Conservation (phyloP, 148 eudicot genomes). For the Rhododendron simsii region DNA sequence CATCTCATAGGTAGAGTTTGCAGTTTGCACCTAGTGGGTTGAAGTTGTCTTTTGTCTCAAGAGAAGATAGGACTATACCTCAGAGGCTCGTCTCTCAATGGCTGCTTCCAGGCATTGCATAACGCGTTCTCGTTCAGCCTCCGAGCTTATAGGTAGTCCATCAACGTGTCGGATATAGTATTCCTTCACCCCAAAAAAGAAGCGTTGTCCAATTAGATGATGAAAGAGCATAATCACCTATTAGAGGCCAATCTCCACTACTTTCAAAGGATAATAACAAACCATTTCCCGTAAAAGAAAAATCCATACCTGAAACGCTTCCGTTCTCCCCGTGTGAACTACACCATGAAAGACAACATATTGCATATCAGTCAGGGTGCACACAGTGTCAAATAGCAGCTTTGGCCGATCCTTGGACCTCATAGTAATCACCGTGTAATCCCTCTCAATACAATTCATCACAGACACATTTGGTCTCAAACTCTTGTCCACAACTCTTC, state of each 20-base stretch:
- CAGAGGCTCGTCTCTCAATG: conserved; percentile 70
- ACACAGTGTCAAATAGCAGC: conserved; percentile 74
- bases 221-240: not conserved
- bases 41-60: not conserved
- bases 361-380: conserved; percentile 91
- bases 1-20: not conserved
- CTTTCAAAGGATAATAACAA: not conserved
- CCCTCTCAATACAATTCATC: conserved; percentile 58
- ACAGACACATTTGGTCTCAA: conserved; percentile 52
- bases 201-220: not conserved
- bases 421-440: conserved; percentile 74
- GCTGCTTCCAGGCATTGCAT: conserved; percentile 95
- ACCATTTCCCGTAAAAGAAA: not conserved
- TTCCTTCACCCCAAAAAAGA: conserved; percentile 42
- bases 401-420: conserved; percentile 84
- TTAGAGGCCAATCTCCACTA: not conserved
- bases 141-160: conserved; percentile 69
- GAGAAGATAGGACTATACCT: conserved; percentile 31
- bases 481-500: conserved; percentile 22
- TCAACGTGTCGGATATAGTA: conserved; percentile 85
- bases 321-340: conserved; percentile 41
- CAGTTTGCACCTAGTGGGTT: not conserved
- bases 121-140: conserved; percentile 79
- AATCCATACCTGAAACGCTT: conserved; percentile 65
- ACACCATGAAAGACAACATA: conserved; percentile 88